These are phyloP conservation scores for Avena insularis DNA, from an alignment of 176 grass and related monocot genomes.

Conservation along the genomic window DNA sequence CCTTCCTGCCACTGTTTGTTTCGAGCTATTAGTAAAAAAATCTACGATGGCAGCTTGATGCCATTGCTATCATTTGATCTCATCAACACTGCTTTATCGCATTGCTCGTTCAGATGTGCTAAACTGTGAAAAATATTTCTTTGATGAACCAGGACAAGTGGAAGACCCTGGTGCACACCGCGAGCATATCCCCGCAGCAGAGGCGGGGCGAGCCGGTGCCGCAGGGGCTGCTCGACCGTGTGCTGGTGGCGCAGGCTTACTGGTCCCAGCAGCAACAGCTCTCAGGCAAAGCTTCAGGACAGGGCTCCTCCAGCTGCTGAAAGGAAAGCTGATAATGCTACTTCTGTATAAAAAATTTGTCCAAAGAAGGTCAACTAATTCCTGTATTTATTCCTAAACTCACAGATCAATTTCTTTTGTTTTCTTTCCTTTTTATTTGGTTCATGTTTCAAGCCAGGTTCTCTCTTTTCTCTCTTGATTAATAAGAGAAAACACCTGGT, in stretches of 20 bases:
- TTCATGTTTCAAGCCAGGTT: not conserved
- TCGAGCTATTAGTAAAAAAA: not conserved
- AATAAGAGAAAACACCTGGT: not conserved
- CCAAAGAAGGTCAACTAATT: slow-evolving; percentile 16
- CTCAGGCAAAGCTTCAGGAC: slow-evolving; percentile 45
- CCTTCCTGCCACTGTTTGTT: not conserved
- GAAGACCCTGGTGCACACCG: slow-evolving; percentile 75
- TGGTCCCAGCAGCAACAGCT: slow-evolving; percentile 46
- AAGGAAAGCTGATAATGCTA: slow-evolving; percentile 20
- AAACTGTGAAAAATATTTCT: not conserved
- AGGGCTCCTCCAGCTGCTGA: slow-evolving; percentile 18
- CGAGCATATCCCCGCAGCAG: slow-evolving; percentile 66
- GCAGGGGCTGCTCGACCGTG: slow-evolving; percentile 32
- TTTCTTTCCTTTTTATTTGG: not conserved
- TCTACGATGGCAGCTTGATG: not conserved
- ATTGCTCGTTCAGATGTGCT: not conserved
- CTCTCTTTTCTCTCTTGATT: slow-evolving; percentile 3
- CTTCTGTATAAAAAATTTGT: slow-evolving; percentile 57
- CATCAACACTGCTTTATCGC: not conserved
- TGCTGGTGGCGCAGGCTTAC: slow-evolving; percentile 20
- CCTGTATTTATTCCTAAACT: slow-evolving; percentile 27
- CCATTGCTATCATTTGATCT: not conserved
- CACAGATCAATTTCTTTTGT: slow-evolving; percentile 13
- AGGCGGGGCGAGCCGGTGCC: slow-evolving; percentile 53
- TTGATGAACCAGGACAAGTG: slow-evolving; percentile 50